Evolutionary conservation across 2,329 filamentous ascomycete genomes (phyloP).

Genomic region (Sclerotinia subarctica): DNA sequence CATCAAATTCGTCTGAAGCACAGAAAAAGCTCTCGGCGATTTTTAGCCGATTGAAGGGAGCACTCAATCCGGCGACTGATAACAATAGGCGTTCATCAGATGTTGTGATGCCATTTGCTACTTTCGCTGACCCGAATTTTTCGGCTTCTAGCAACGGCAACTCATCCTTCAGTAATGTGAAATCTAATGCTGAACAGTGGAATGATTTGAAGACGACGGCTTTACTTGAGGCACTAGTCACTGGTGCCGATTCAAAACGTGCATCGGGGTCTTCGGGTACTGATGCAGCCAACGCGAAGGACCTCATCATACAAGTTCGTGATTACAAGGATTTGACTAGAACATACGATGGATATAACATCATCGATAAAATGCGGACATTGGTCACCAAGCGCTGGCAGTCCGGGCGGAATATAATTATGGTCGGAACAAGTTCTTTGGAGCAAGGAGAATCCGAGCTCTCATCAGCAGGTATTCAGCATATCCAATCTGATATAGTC

Average conservation of each 20-base stretch:
- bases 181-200: slow-evolving; percentile 47
- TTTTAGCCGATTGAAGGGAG: slow-evolving; percentile 8
- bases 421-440: slow-evolving; percentile 73
- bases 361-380: slow-evolving; percentile 68
- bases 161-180: slow-evolving; percentile 17
- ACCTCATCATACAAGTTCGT: slow-evolving; percentile 67
- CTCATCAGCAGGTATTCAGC: slow-evolving; percentile 42
- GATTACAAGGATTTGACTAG: slow-evolving; percentile 77
- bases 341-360: slow-evolving; percentile 63
- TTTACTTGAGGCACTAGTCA: slow-evolving; percentile 55
- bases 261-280: slow-evolving; percentile 34
- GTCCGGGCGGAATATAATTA: slow-evolving; percentile 67
- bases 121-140: slow-evolving; percentile 12
- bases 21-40: slow-evolving; percentile 14
- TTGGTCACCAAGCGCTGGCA: slow-evolving; percentile 70
- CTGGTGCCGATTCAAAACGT: slow-evolving; percentile 43
- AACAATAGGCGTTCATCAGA: slow-evolving; percentile 10
- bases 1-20: slow-evolving; percentile 9
- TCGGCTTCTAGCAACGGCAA: slow-evolving; percentile 18
- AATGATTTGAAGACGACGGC: slow-evolving; percentile 59
- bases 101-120: slow-evolving; percentile 16
- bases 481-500: slow-evolving; percentile 45
- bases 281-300: slow-evolving; percentile 22
- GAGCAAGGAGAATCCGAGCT: slow-evolving; percentile 46
- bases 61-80: background rate